Evolutionary conservation across 1,284 basidiomycete species (phyloP).

Genomic region (Cystobasidium sp.): DNA sequence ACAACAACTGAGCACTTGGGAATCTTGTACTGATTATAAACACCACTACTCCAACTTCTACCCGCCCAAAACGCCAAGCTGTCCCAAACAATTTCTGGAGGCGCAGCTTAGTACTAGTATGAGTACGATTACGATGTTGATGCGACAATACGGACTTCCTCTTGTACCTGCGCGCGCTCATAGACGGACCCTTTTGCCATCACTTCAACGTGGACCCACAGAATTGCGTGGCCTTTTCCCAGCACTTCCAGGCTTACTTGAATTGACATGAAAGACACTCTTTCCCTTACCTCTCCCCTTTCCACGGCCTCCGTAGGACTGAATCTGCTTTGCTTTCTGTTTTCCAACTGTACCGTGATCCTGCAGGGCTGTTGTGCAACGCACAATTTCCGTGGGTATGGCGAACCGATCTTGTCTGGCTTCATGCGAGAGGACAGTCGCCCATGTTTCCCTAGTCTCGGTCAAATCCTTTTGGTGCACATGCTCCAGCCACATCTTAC

Average conservation of each 20-base stretch:
- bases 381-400: conserved; percentile 1
- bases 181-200: background rate
- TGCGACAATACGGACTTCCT: too few relatives aligned
- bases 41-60: too few relatives aligned
- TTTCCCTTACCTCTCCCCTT: conserved; percentile 18
- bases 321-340: background rate
- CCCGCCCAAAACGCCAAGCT: too few relatives aligned
- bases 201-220: background rate
- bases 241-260: background rate
- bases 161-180: too few relatives aligned
- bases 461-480: background rate
- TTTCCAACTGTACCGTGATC: background rate
- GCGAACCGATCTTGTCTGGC: background rate
- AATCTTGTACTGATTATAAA: too few relatives aligned
- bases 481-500: background rate
- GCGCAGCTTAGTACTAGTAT: too few relatives aligned
- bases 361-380: conserved; percentile 1
- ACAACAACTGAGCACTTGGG: too few relatives aligned
- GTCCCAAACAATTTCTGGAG: too few relatives aligned
- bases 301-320: conserved; percentile 1
- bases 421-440: background rate
- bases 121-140: too few relatives aligned
- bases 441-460: background rate
- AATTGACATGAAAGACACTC: background rate
- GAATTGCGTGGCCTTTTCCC: background rate